Evolutionary conservation across 306 rosid genomes (phyloP), one percentile per base, ranked within the genome.

Genomic region (Rosa rugosa): DNA sequence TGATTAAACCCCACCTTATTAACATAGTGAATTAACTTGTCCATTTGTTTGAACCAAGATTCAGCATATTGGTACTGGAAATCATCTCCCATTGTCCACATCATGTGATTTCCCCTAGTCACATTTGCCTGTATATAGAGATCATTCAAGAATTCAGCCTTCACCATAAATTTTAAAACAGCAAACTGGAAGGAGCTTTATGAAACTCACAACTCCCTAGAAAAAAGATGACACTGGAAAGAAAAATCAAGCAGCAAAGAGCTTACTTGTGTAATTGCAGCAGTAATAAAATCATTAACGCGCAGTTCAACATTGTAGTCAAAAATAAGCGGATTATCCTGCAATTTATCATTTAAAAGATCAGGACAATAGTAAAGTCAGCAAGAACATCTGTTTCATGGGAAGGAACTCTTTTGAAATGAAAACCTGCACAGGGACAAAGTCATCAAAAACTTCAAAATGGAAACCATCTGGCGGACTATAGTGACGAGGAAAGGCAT

Each of bases 71-170:
- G 97, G 86, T 94, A 94, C 75, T 50, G 80, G 76, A 94, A 94
- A 88, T 94, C 98, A 83, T 92, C 97, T 56, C 98, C 98, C 98
- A 94, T 94, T 65, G 98, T 94, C 94, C 94, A 94, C 97, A 94
- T 94, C 41, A 94, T 86, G 80, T 94, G 98, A 77, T 88, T 91
- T 25, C 92, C 86, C 88, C 92, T 86, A 0, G 98, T 94, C 79
- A 94, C 90, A 80, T 90, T 94, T 67, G 89, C 94, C 98, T 94
- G 81, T 31, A 75, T 36, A 77, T 17, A 71, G 40, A 70, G 62
- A 69, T 42, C 56, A 56, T 79, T 80, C 77, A 72, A 69, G 17
- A 36, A 77, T 80, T 50, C 64, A 51, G 23, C 62, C 25, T 22
- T 71, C 18, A 22, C 53, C 50, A 36, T 27, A 31, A 46, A 31